phyloP scores from a whole-genome alignment of 805 yeast genomes.

The Saccharomyces kudriavzevii region DNA sequence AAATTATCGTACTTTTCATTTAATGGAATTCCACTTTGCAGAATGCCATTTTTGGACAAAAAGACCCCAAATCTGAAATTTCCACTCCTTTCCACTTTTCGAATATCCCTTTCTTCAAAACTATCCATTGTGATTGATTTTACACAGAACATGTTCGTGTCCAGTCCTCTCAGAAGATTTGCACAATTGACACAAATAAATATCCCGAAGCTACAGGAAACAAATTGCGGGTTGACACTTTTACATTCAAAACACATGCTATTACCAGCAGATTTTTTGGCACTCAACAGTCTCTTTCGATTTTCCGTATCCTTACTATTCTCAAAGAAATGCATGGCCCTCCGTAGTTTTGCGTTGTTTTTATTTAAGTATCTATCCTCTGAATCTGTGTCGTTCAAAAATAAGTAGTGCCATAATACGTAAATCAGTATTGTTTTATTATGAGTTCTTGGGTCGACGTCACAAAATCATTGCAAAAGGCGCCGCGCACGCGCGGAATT shows the following conservation, averaged over 20 bases:
- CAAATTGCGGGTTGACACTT: slow-evolving; percentile 99
- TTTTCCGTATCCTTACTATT: slow-evolving; percentile 63
- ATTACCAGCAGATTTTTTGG: slow-evolving; percentile 77
- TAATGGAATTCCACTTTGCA: background rate
- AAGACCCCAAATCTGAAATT: slow-evolving; percentile 32
- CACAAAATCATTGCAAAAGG: background rate
- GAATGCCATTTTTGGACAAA: background rate
- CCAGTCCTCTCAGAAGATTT: slow-evolving; percentile 89
- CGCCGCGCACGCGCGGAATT: background rate
- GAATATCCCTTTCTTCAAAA: slow-evolving; percentile 85
- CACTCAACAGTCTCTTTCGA: slow-evolving; percentile 63
- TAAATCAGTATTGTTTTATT: background rate
- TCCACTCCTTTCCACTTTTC: slow-evolving; percentile 91
- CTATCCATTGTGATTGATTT: slow-evolving; percentile 98
- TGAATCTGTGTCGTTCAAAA: background rate
- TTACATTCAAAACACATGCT: slow-evolving; percentile 88
- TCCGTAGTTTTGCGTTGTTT: background rate
- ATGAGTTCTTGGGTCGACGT: background rate
- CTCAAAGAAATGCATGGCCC: background rate
- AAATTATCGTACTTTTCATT: slow-evolving; percentile 67
- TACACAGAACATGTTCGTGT: slow-evolving; percentile 94
- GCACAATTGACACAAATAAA: slow-evolving; percentile 97
- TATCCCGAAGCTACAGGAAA: slow-evolving; percentile 95
- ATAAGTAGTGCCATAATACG: background rate
- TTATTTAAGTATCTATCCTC: background rate